phyloP scores from a whole-genome alignment of 495 filamentous ascomycete genomes.

The Daldinia bambusicola region DNA sequence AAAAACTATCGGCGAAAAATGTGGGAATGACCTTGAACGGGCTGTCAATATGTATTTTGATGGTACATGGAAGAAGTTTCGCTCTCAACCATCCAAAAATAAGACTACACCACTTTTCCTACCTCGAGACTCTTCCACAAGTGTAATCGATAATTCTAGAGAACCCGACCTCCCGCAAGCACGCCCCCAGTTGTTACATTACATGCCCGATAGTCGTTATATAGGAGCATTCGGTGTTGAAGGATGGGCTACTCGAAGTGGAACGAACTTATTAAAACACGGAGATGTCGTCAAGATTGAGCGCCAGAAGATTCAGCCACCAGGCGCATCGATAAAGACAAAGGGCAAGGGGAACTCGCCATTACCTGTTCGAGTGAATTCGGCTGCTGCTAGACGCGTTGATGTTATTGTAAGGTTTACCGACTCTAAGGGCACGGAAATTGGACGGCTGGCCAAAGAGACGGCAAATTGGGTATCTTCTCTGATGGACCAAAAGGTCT shows the following conservation, averaged over 20 bases:
- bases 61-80: conserved; percentile 81
- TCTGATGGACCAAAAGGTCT: conserved; percentile 90
- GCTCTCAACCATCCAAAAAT: conserved; percentile 17
- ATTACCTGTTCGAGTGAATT: conserved; percentile 49
- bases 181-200: conserved; percentile 24
- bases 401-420: conserved; percentile 97
- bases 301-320: conserved; percentile 76
- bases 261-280: conserved; percentile 74
- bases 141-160: conserved; percentile 25
- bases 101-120: conserved; percentile 21
- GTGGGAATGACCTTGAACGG: conserved; percentile 69
- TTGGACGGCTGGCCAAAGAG: conserved; percentile 90
- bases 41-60: conserved; percentile 92
- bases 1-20: conserved; percentile 63
- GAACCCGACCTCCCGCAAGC: conserved; percentile 10
- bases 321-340: conserved; percentile 58
- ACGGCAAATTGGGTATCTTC: conserved; percentile 94
- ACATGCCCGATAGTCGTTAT: conserved; percentile 76
- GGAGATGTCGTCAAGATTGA: conserved; percentile 86
- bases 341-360: conserved; percentile 58
- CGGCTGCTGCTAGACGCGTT: conserved; percentile 64
- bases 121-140: conserved; percentile 1
- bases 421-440: conserved; percentile 78
- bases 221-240: conserved; percentile 91
- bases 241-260: conserved; percentile 92